Base-by-base conservation (phyloP, 352 stramenopile genomes). In the Globisporangium iwayamae region DNA sequence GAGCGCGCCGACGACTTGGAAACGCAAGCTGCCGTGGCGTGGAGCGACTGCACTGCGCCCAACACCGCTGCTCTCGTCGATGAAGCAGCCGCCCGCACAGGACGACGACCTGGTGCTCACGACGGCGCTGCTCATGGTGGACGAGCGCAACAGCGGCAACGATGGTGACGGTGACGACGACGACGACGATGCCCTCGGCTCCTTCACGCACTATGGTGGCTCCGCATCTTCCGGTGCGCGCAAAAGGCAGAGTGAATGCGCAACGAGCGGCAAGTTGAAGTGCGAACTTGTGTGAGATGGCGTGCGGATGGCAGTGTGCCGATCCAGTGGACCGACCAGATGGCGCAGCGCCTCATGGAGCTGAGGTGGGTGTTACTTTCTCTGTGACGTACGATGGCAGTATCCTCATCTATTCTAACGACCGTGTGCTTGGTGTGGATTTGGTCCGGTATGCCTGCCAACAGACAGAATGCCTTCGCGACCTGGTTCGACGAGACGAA, bases 311-410 rank as follows among this genome's bases (percentile, higher is more conserved):
- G 60, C n/a, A 28, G 43, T 22, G 39, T n/a, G 0, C 16, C 50
- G 8, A 53, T 66, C 30, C 50, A 66, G 32, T 66, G 60, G 60
- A 66, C 25, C n/a, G n/a, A n/a, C n/a, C n/a, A n/a, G n/a, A n/a
- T n/a, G n/a, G n/a, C n/a, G n/a, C n/a, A n/a, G n/a, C n/a, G n/a
- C n/a, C n/a, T n/a, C n/a, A n/a, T n/a, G n/a, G 34, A 60, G 30
- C 22, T 59, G 8, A n/a, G 60, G 60, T 66, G n/a, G 5, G 34
- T 53, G 25, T 18, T 36, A 13, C 45, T 58, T 32, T 18, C 32
- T 7, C 32, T 7, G 7, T 7, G 3, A 36, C 7, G 32, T 36
- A 7, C 32, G 32, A 36, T 36, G 7, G 32, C 32, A 36, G 5
- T 5, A 56, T 39, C 8, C 6, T 13, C 9, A 18, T 56, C 22